Evolutionary conservation across 1,284 basidiomycete genomes (phyloP).

Genomic region (Ceratobasidium sp.): DNA sequence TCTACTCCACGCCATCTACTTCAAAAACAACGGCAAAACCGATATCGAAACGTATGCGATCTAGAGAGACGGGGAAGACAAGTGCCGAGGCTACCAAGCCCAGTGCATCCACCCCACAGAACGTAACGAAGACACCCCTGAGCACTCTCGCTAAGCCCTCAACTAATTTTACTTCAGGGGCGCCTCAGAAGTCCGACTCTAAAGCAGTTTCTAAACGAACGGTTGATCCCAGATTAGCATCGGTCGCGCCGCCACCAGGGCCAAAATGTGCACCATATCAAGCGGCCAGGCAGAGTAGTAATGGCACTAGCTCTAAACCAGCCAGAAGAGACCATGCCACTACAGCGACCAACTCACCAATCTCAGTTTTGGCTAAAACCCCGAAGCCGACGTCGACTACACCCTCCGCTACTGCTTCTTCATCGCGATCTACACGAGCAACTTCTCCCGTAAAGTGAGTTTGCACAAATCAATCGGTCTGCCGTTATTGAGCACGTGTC

Average conservation of each 20-base stretch:
- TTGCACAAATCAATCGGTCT: not conserved
- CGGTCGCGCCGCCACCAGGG: not conserved
- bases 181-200: not conserved
- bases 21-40: not conserved
- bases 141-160: not conserved
- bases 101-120: not conserved
- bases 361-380: not conserved
- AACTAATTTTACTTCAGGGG: not conserved
- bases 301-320: not conserved
- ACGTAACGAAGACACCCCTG: not conserved
- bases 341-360: too few species aligned
- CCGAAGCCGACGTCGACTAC: not conserved
- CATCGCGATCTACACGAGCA: not conserved
- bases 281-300: not conserved
- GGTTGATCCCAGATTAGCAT: not conserved
- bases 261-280: not conserved
- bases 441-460: slow-evolving; percentile 12
- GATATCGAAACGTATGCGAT: slow-evolving; percentile 7
- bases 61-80: not conserved
- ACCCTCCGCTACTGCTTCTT: not conserved
- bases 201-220: not conserved
- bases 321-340: too few species aligned
- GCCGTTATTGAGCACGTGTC: not conserved
- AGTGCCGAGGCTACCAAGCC: too few species aligned
- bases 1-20: not conserved